These are phyloP conservation scores for Favolaschia claudopus DNA, from an alignment of 768 basidiomycete species.

Conservation along the genomic window DNA sequence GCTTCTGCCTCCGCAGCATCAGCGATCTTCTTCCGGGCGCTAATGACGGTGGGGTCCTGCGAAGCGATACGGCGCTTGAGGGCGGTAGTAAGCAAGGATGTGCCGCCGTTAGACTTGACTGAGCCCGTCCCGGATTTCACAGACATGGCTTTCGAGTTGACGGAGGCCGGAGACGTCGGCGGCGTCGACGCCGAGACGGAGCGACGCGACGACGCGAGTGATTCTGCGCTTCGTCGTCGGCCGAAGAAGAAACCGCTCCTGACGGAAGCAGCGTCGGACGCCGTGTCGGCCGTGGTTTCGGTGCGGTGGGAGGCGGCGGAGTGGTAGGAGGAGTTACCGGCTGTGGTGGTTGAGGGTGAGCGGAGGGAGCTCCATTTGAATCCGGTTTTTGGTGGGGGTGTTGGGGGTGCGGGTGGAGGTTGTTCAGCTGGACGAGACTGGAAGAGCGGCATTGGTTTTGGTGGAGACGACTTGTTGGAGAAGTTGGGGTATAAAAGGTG, in stretches of 20 bases:
- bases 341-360: background rate
- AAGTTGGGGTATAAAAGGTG: too few species aligned
- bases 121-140: background rate
- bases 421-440: slow-evolving; percentile 15
- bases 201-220: background rate
- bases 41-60: slow-evolving; percentile 54
- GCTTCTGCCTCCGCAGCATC: slow-evolving; percentile 60
- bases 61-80: background rate
- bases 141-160: background rate
- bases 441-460: slow-evolving; percentile 33
- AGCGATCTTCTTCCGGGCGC: slow-evolving; percentile 57
- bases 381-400: background rate
- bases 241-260: slow-evolving; percentile 21
- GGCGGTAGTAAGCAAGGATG: background rate
- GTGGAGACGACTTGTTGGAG: too few species aligned
- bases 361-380: background rate
- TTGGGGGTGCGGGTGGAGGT: background rate
- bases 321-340: slow-evolving; percentile 7
- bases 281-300: background rate
- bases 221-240: slow-evolving; percentile 1
- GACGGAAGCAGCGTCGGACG: background rate
- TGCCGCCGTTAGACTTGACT: background rate
- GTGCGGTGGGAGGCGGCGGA: background rate
- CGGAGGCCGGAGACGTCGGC: background rate
- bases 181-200: background rate